These are phyloP conservation scores for Hanseniaspora hatyaiensis DNA, from an alignment of 805 yeast genomes.

Conservation along the genomic window DNA sequence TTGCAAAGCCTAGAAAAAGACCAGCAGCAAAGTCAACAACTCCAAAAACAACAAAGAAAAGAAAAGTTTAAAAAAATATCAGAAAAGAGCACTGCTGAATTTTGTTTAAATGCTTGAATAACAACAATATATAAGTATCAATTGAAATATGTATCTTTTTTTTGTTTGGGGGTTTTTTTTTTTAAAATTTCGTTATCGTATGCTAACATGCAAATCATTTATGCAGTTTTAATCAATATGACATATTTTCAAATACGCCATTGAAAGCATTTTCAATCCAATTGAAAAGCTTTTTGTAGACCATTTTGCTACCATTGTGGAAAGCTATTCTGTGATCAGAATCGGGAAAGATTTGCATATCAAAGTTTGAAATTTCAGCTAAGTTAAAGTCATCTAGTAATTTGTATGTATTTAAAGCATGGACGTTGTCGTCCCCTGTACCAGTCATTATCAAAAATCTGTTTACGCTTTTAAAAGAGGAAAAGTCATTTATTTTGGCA, in stretches of 20 bases:
- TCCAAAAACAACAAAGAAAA: conserved; percentile 20
- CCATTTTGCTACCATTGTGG: conserved; percentile 68
- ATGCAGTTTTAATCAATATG: not conserved
- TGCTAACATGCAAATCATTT: too few relatives aligned
- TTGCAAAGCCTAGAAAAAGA: conserved; percentile 23
- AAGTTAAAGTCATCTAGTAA: conserved; percentile 49
- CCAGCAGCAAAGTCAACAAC: conserved; percentile 18
- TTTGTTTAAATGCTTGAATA: too few relatives aligned
- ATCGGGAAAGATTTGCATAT: conserved; percentile 83
- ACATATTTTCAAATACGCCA: conserved; percentile 27
- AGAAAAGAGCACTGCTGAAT: not conserved
- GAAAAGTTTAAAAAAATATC: conserved; percentile 15
- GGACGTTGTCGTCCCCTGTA: conserved; percentile 76
- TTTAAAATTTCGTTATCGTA: too few relatives aligned
- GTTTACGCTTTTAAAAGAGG: conserved; percentile 37
- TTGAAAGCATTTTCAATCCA: conserved; percentile 59
- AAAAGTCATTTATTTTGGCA: conserved; percentile 34
- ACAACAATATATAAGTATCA: too few relatives aligned
- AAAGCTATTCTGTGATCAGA: conserved; percentile 72
- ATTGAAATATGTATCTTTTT: too few relatives aligned
- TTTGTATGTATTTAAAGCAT: conserved; percentile 55
- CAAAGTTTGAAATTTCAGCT: conserved; percentile 56
- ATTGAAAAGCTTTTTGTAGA: conserved; percentile 53
- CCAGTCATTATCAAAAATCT: conserved; percentile 69
- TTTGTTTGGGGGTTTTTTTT: too few relatives aligned